These are phyloP conservation scores for Pterulicium gracile DNA, from an alignment of 1,284 basidiomycete genomes.

Conservation along the genomic window DNA sequence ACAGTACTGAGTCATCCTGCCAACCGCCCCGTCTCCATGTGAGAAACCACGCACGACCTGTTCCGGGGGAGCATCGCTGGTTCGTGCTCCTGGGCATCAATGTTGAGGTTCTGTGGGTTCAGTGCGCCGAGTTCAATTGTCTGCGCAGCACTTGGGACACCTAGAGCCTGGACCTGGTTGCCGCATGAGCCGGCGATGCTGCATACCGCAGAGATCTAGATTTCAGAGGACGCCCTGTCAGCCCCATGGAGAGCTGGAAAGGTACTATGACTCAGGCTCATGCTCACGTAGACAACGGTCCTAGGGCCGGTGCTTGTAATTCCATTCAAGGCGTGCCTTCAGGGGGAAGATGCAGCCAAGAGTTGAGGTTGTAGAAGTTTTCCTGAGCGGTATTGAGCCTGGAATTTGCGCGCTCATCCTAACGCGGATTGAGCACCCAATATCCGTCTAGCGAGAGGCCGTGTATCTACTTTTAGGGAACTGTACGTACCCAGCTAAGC, in stretches of 20 bases:
- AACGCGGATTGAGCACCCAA: no score
- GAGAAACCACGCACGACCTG: background rate
- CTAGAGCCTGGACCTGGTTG: background rate
- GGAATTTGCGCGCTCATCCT: no score
- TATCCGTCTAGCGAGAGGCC: no score
- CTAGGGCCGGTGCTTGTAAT: background rate
- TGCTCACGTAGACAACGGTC: background rate
- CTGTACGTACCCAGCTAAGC: no score
- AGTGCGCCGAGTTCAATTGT: background rate
- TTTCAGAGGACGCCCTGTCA: no score
- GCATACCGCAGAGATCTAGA: background rate
- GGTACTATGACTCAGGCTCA: no score
- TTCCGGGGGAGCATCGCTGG: background rate
- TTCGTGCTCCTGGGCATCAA: background rate
- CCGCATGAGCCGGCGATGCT: background rate
- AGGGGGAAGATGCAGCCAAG: background rate
- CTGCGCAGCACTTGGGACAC: background rate
- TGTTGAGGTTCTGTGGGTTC: background rate
- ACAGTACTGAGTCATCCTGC: background rate
- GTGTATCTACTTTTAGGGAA: no score
- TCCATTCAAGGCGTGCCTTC: background rate
- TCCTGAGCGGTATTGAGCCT: no score
- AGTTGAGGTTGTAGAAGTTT: background rate
- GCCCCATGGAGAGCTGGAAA: background rate
- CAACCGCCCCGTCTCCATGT: background rate